Evolutionary conservation across 139 green algal species (phyloP).

Genomic region (Chlamydomonas sp.): DNA sequence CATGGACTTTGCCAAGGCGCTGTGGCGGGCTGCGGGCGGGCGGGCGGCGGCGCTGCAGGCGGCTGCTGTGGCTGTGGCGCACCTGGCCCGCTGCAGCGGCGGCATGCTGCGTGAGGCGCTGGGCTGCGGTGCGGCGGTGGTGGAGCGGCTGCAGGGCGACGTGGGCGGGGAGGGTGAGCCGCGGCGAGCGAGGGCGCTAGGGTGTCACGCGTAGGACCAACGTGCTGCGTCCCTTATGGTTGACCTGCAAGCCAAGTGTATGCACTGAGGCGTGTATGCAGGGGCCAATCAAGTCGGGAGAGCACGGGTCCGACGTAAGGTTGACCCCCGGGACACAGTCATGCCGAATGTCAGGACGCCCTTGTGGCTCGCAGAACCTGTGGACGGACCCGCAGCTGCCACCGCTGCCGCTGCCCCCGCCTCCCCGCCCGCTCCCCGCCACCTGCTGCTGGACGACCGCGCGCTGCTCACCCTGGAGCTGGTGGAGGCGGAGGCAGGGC

Average conservation of each 20-base stretch:
- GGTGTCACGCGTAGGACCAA: neutral
- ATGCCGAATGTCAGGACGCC: too few relatives aligned
- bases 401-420: neutral
- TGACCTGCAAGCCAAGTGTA: too few relatives aligned
- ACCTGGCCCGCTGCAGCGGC: conserved; percentile 18
- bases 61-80: conserved; percentile 21
- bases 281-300: too few relatives aligned
- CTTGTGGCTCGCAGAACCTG: too few relatives aligned
- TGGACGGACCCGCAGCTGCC: too few relatives aligned
- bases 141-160: conserved; percentile 27
- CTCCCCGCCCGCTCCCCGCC: neutral
- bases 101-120: conserved; percentile 13
- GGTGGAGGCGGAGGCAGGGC: conserved; percentile 27
- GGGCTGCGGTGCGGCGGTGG: neutral
- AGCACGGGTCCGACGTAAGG: too few relatives aligned
- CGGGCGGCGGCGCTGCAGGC: conserved; percentile 10
- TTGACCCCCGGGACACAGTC: too few relatives aligned
- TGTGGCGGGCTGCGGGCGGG: neutral
- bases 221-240: too few relatives aligned
- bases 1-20: neutral
- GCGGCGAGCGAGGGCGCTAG: neutral
- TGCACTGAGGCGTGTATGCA: too few relatives aligned
- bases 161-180: neutral
- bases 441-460: conserved; percentile 64
- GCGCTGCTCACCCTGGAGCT: conserved; percentile 61